Base-by-base conservation (phyloP, 106 monocot genomes). In the Narthecium ossifragum region DNA sequence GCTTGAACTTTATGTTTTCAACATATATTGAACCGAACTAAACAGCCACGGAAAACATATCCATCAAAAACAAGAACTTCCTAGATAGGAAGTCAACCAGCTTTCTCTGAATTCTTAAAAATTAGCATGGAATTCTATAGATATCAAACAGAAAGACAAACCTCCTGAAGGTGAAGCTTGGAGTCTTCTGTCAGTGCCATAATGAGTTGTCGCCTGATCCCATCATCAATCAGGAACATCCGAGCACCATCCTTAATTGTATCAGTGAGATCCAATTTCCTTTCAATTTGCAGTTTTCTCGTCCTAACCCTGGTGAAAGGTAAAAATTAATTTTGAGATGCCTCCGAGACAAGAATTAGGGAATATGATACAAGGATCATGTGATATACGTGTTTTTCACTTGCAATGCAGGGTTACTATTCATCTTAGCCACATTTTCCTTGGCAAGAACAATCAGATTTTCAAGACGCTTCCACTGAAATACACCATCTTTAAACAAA, bases 401-500 rank as follows among this genome's bases (percentile, higher is more conserved):
- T 77, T 91, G 62, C 30, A 87, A 60, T 31, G 91, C 90, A 65
- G 90, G 96, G 38, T 86, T 96, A 34, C 63, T 34, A 56, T 73
- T 98, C 91, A 84, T 98, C 58, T 84, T 91, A 25, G 81, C 55
- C 34, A 98, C 96, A 72, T 90, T 98, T 74, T 98, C 91, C 69
- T 98, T 98, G 1, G 96, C 96, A 41, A 98, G 83, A 62, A 80
- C 62, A 60, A 98, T 98, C 49, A 98, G 84, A 58, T 98, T 98
- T 68, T 98, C 96, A 70, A 98, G 91, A 26, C 96, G 57, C 67
- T 98, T 98, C 96, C 96, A 98, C 73, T 98, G 96, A 63, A 98
- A 98, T 8, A 79, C 55, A 49, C 96, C 96, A 73, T 98, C 96
- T 70, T 98, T 98, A 55, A 98, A 98, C 50, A 98, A 62, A 40